Base-by-base conservation (phyloP, 1,284 basidiomycete species). In the Pseudozyma hubeiensis region DNA sequence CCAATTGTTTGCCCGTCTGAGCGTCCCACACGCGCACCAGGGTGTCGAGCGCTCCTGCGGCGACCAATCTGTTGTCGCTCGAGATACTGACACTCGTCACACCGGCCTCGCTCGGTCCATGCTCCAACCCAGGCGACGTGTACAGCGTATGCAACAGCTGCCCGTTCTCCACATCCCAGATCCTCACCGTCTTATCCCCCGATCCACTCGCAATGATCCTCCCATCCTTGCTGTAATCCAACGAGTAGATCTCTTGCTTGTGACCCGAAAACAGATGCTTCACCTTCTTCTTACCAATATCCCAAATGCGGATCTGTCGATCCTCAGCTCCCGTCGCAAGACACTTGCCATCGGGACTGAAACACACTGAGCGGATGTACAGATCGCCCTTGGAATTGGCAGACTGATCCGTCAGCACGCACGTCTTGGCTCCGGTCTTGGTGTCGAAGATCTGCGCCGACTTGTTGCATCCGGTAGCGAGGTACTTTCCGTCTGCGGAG, bases 381-480 rank as follows among this genome's bases (percentile, higher is more conserved):
- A 84, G 63, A 56, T 84, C 82, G 33, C 79, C 79, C 47, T 78
- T 74, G 17, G 71, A 64, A 41, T 77, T 72, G 50, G 71, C 62
- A 4, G 63, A 59, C 44, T 74, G 78, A 92, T 92, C 92, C 91
- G 80, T 64, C 41, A 76, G 64, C 6, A 81, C 73, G 59, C 91
- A 92, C 35, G 90, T 91, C 86, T 92, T 92, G 2, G 84, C 85
- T 6, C 94, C 93, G 1, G 92, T 92, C 86, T 91, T 91, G 29
- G 91, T 91, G 83, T 95, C 92, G 83, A 91, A 95, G 74, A 97
- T 93, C 84, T 94, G 93, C 7, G 93, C 93, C 0, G 91, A 91
- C 40, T 92, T 88, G 85, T 96, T 95, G 87, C 93, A 96, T 6
- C 93, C 94, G 0, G 93, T 95, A 7, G 93, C 94, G 19, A 97